Conservation (phyloP, 192 early-diverging fungal genomes). For the Umbelopsis isabellina region DNA sequence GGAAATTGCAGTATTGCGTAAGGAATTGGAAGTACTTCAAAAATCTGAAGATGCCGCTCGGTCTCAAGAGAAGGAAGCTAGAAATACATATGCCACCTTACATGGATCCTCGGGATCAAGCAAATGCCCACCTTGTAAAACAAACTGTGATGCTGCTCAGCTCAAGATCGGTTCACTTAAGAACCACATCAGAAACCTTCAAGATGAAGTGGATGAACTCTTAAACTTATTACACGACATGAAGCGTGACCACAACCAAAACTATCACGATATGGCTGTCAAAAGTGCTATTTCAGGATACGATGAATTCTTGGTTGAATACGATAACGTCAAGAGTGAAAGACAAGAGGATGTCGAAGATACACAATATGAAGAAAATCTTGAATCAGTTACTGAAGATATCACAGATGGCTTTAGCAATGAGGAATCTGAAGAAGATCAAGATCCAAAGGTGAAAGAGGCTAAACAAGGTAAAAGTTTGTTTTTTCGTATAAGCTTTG, state of each 20-base stretch:
- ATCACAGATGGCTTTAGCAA: slow-evolving; percentile 1
- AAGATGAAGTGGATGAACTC: slow-evolving; percentile 42
- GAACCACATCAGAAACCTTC: slow-evolving; percentile 29
- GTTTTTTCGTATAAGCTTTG: slow-evolving; percentile 9
- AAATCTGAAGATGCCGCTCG: neutral
- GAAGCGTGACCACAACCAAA: slow-evolving; percentile 69
- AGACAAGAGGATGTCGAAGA: slow-evolving; percentile 32
- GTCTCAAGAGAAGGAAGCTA: neutral
- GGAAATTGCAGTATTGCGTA: slow-evolving; percentile 34
- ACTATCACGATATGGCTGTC: slow-evolving; percentile 75
- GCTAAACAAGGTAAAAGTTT: slow-evolving; percentile 31
- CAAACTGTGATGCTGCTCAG: slow-evolving; percentile 20
- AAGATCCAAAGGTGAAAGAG: slow-evolving; percentile 30
- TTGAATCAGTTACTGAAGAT: slow-evolving; percentile 26
- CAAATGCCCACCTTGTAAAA: slow-evolving; percentile 4
- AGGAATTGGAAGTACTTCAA: slow-evolving; percentile 30
- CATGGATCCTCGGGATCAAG: too few species aligned
- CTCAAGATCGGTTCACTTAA: slow-evolving; percentile 20
- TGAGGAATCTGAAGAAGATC: slow-evolving; percentile 30
- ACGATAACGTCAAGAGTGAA: slow-evolving; percentile 33
- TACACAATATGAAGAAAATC: slow-evolving; percentile 26
- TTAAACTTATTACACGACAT: slow-evolving; percentile 47
- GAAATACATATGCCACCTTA: neutral
- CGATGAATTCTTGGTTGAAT: slow-evolving; percentile 56
- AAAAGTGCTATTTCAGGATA: slow-evolving; percentile 61